Base-by-base conservation (phyloP, 2,329 filamentous ascomycete genomes). In the Ceratocystiopsis minuta region DNA sequence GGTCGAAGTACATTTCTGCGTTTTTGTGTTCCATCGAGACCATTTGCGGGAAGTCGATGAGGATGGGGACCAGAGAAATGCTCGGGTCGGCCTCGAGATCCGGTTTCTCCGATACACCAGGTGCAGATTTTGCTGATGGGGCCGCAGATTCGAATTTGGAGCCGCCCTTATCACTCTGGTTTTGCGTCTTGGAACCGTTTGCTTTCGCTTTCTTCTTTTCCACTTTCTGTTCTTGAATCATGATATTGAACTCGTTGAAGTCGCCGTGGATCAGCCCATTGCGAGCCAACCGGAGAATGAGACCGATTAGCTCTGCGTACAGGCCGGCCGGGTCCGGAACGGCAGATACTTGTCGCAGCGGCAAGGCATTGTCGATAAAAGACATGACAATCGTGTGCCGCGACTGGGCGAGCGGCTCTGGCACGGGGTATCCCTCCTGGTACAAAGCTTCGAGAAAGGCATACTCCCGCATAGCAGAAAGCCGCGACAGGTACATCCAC, bases 1-100 rank as follows among this genome's bases (percentile, higher is more conserved):
- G 78, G 56, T 96, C 83, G 58, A 98, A 98, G 61, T 98, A 96
- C 73, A 87, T 92, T 55, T 94, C 81, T 16, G 90, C 92, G 54
- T 98, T 95, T 33, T 68, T 62, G 55, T 98, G 90, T 51, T 94
- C 85, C 57, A 94, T 85, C 1, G 88, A 96, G 2, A 98, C 76
- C 80, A 95, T 96, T 57, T 98, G 90, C 0, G 90, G 90, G 55
- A 98, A 98, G 62, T 98, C 92, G 53, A 98, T 98, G 37, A 98
- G 64, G 42, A 95, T 74, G 1, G 90, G 90, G 7, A 74, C 75
- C 20, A 93, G 64, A 2, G 12, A 16, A 13, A 47, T 16, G 10
- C 36, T 31, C 15, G 17, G 15, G 0, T 45, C 39, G 6, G 32
- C 24, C 2, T 41, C 36, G 36, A 35, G 16, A 16, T 15, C 42